phyloP scores from a whole-genome alignment of 768 basidiomycete species.

The Mrakia gelida region DNA sequence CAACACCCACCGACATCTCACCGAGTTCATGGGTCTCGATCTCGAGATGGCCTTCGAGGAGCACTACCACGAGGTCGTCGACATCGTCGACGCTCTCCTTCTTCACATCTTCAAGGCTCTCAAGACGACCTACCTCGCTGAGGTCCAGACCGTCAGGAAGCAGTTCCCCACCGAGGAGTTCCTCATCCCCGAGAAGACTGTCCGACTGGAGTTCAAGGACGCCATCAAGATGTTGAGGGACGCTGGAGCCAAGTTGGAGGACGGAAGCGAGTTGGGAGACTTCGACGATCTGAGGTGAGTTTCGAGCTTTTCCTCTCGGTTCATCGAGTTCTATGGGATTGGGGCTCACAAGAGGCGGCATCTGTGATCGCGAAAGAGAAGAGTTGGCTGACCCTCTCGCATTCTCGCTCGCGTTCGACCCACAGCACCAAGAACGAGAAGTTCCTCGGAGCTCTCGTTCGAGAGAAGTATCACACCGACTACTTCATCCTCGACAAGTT shows the following conservation, averaged over 20 bases:
- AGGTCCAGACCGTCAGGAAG: conserved; percentile 72
- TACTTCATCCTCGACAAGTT: conserved; percentile 99
- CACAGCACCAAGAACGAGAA: conserved; percentile 90
- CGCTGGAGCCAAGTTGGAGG: conserved; percentile 56
- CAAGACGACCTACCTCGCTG: conserved; percentile 66
- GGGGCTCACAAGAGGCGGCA: too few species aligned
- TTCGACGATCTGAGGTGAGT: conserved; percentile 74
- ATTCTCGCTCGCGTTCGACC: conserved; percentile 13
- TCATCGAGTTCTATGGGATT: too few species aligned
- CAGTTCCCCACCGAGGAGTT: conserved; percentile 97
- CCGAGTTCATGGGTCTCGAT: conserved; percentile 98
- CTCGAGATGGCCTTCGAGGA: conserved; percentile 98
- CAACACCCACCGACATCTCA: conserved; percentile 92
- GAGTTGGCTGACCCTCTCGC: conserved; percentile 7
- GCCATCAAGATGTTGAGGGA: conserved; percentile 81
- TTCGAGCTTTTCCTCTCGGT: not conserved
- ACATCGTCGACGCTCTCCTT: conserved; percentile 81
- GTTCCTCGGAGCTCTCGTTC: conserved; percentile 80
- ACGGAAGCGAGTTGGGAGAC: conserved; percentile 52
- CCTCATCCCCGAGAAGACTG: conserved; percentile 84
- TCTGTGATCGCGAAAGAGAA: too few species aligned
- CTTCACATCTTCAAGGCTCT: conserved; percentile 80
- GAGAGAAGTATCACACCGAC: conserved; percentile 91
- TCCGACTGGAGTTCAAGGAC: conserved; percentile 77
- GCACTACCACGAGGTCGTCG: conserved; percentile 97